Percentiles rank a stretch among this genome's conserved stretches.
Conservation (phyloP, 1,284 basidiomycete genomes). For the Psilocybe mexicana region DNA sequence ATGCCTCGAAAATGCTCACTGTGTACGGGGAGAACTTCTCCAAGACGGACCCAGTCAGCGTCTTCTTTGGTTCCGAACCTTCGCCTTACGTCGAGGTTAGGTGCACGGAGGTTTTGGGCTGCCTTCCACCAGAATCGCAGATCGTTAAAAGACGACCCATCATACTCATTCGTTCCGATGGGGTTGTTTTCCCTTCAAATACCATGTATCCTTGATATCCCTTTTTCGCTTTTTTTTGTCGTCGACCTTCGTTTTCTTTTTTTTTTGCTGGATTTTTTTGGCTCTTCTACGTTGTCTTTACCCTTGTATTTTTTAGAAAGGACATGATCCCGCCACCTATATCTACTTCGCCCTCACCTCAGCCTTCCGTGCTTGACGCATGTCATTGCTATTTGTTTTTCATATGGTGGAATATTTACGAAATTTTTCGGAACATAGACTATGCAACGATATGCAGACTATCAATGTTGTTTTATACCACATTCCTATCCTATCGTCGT, state of each 20-base stretch:
- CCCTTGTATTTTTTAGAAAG: constrained; percentile 24
- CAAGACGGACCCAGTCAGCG: constrained; percentile 72
- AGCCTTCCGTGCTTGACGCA: constrained; percentile 15
- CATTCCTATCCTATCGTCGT: neutral
- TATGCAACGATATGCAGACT: constrained; percentile 4
- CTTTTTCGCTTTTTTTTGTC: neutral
- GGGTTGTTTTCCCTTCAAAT: constrained; percentile 89
- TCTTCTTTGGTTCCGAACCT: constrained; percentile 89
- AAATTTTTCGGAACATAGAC: constrained; percentile 14
- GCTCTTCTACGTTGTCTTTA: constrained; percentile 6
- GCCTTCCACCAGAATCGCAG: constrained; percentile 68
- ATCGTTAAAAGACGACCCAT: constrained; percentile 73
- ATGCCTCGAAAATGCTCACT: constrained; percentile 76
- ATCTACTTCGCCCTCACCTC: constrained; percentile 3
- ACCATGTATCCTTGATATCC: constrained; percentile 72
- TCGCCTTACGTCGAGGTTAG: constrained; percentile 86
- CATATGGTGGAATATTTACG: constrained; percentile 7
- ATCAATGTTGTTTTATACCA: constrained; percentile 5
- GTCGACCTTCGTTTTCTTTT: constrained; percentile 5
- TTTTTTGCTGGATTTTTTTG: constrained; percentile 21
- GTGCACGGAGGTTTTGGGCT: constrained; percentile 85
- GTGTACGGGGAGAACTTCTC: constrained; percentile 90
- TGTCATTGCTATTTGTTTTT: constrained; percentile 13
- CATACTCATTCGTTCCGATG: constrained; percentile 85
- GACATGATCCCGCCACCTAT: constrained; percentile 17